Evolutionary conservation across 768 basidiomycete genomes (phyloP), one percentile per base, ranked within the genome.

Genomic region (Agrocybe chaxingu): DNA sequence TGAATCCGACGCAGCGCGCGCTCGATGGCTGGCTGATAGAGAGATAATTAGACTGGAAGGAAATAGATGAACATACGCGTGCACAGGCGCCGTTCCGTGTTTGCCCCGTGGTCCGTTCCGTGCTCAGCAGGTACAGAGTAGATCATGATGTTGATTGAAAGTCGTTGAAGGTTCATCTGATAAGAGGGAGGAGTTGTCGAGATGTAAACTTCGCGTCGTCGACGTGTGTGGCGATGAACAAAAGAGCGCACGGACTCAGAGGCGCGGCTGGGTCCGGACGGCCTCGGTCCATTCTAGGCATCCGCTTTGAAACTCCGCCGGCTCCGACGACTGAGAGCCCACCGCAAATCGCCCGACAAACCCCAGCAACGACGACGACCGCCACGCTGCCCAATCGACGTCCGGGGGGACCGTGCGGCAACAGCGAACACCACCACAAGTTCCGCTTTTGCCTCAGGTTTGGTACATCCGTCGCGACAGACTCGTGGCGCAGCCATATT

Each of bases 261-360:
- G 50, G 42, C 50, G 42, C 36, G 54, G 39, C 11, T 8, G 53
- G 57, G 49, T 51, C 52, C 57, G 57, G 48, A 41, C 58, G 58
- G 63, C 51, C 54, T 48, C 49, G 54, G 44, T 42, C 62, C 65
- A 57, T 55, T 64, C 61, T 66, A 43, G 64, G 65, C 57, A 64
- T 47, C 33, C 16, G 19, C 32, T 52, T 69, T 70, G 45, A 54
- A 67, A 58, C 64, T 66, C 69, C 66, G 64, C 57, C 50, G 43
- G 13, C 6, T 38, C 53, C 57, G 42, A 37, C 42, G 34, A 38
- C 47, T 51, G 52, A 48, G 47, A 57, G 50, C 51, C 32, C 42
- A 30, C 29, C 11, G 36, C 31, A 58, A 44, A 38, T 42, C 42
- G 35, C 18, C 37, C 50, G 51, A 39, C 41, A 49, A 46, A 45